Evolutionary conservation across 106 monocot species (phyloP), one percentile per base, ranked within the genome.

Genomic region (Dendrobium chrysotoxum): DNA sequence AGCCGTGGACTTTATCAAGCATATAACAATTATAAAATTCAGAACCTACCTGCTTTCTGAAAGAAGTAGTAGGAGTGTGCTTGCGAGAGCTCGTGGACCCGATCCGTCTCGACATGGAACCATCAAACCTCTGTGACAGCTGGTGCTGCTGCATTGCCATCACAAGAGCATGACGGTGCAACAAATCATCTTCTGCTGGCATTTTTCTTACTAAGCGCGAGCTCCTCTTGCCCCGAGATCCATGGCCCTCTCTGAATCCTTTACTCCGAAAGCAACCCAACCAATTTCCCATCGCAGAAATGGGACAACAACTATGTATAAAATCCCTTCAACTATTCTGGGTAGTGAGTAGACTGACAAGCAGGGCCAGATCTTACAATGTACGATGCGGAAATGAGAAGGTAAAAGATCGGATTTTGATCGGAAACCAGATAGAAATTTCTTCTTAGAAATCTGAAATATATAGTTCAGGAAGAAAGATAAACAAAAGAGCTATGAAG

Each of bases 91-190:
- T 77, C 3, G 50, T 77, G 53, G 77, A 77, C 25, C 77, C 77
- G 15, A 77, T 77, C 28, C 77, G 47, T 77, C 77, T 46, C 50
- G 53, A 77, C 23, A 77, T 47, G 10, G 77, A 77, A 41, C 81
- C 81, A 57, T 81, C 81, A 40, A 76, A 81, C 15, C 75, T 75
- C 44, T 81, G 75, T 7, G 81, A 81, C 18, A 81, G 75, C 41
- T 81, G 78, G 12, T 77, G 82, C 77, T 77, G 82, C 12, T 82
- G 77, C 28, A 77, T 82, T 20, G 82, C 82, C 82, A 67, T 82
- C 0, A 75, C 66, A 77, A 82, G 67, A 30, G 82, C 82, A 64
- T 77, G 82, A 21, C 82, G 31, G 25, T 77, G 82, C 41, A 77
- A 17, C 67, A 82, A 38, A 77, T 82, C 77, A 35, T 82, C 82